phyloP scores from a whole-genome alignment of 2,329 filamentous ascomycete species.

The Talaromyces sp. region DNA sequence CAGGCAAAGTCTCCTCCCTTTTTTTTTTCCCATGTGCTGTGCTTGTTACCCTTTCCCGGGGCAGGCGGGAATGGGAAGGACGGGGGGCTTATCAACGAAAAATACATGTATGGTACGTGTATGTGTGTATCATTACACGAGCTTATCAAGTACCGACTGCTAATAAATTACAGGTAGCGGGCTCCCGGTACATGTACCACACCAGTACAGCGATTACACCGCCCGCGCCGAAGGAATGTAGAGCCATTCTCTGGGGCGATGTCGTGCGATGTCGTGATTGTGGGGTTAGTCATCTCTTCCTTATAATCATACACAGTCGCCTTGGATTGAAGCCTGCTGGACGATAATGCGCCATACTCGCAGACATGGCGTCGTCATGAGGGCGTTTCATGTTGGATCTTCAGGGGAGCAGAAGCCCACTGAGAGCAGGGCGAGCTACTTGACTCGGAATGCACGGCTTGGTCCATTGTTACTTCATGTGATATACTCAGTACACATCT shows the following conservation, averaged over 20 bases:
- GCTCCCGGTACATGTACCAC: not conserved
- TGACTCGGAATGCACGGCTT: not conserved
- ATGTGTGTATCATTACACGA: not conserved
- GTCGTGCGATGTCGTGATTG: slow-evolving; percentile 20
- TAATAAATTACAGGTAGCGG: not conserved
- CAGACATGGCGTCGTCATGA: not conserved
- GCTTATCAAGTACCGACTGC: not conserved
- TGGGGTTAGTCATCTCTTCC: slow-evolving; percentile 11
- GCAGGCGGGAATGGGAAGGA: slow-evolving; percentile 4
- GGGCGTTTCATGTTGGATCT: not conserved
- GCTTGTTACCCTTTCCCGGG: not conserved
- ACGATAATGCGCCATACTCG: not conserved
- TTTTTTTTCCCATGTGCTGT: too few species aligned
- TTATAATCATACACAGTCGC: not conserved
- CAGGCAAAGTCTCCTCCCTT: not conserved
- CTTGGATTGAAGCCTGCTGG: not conserved
- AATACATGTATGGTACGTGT: not conserved
- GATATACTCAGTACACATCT: not conserved
- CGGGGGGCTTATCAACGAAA: not conserved
- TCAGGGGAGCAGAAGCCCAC: not conserved
- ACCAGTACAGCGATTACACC: slow-evolving; percentile 1
- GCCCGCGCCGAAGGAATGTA: slow-evolving; percentile 2
- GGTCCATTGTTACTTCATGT: not conserved
- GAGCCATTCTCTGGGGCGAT: slow-evolving; percentile 15
- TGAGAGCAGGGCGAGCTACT: not conserved